Base-by-base conservation (phyloP, 2,329 filamentous ascomycete species). In the Cercospora janseana region DNA sequence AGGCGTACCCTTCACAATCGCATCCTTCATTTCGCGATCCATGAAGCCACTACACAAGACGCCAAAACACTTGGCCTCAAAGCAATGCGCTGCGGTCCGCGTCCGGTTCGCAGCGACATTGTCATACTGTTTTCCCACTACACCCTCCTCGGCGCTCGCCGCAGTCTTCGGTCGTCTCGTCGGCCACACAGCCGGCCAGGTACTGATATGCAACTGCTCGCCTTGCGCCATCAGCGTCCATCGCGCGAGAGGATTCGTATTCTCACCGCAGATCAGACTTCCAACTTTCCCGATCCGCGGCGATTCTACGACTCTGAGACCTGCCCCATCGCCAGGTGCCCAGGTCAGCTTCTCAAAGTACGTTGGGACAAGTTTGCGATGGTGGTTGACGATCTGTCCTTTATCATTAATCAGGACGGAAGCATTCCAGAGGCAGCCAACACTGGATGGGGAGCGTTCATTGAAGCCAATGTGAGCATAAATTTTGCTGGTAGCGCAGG, bases 331-430 rank as follows among this genome's bases (percentile, higher is more conserved):
- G 0, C 78, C 78, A 2, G 72, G 71, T 0, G 68, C 67, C 78
- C 78, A 81, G 0, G 72, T 77, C 16, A 81, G 56, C 55, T 80
- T 80, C 63, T 81, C 79, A 51, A 75, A 80, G 59, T 79, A 81
- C 0, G 78, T 81, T 0, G 78, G 76, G 60, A 78, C 69, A 1
- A 81, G 60, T 48, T 81, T 81, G 1, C 78, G 68, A 49, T 80
- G 77, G 48, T 80, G 77, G 0, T 75, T 70, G 2, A 77, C 50
- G 1, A 80, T 65, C 3, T 74, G 59, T 0, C 78, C 78, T 3
- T 69, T 52, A 2, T 59, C 52, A 1, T 65, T 66, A 34, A 81
- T 75, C 15, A 79, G 62, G 0, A 80, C 10, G 20, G 78, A 78
- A 0, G 76, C 73, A 55, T 80, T 80, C 60, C 72, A 81, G 1